Base-by-base conservation (phyloP, 2,329 filamentous ascomycete genomes). In the Colletotrichum trifolii region DNA sequence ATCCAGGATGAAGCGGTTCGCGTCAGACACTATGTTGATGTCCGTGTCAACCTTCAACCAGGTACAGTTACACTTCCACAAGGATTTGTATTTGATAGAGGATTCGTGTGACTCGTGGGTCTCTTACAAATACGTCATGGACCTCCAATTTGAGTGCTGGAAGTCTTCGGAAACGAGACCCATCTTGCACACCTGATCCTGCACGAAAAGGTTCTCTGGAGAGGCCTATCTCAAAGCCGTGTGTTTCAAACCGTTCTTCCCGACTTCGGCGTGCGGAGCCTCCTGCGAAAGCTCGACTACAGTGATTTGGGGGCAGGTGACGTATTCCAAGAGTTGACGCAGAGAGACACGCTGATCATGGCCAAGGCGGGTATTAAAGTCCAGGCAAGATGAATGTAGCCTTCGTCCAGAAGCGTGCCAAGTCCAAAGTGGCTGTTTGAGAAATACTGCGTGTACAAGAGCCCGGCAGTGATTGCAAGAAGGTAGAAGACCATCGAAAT, bases 321-420 rank as follows among this genome's bases (percentile, higher is more conserved):
- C 15, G 12, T 12, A 4, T 43, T 43, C 17, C 17, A 17, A 6
- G 34, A 48, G 36, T 33, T 36, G 4, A 34, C 52, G 6, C 45
- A 61, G 3, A 61, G 12, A 10, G 50, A 25, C 12, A 61, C 13
- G 3, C 36, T 33, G 12, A 61, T 43, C 50, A 61, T 43, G 7
- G 33, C 25, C 2, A 61, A n/a, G 2, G 58, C 25, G 8, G 58
- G 50, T 2, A 42, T 13, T n/a, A 43, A 55, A 2, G 50, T 61
- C 58, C 58, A 61, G 4, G 55, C 8, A 12, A 61, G 7, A 33
- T 54, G 13, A 6, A 48, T 35, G 3, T 60, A 48, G 3, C 49
- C 42, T 12, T 45, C 38, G 7, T 49, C 55, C 3, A 8, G 15
- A 13, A 59, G 33, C 4, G 46, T 50, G 2, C 38, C 46, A 34